Conservation (phyloP, 495 filamentous ascomycete species). For the Pyronema omphalodes region DNA sequence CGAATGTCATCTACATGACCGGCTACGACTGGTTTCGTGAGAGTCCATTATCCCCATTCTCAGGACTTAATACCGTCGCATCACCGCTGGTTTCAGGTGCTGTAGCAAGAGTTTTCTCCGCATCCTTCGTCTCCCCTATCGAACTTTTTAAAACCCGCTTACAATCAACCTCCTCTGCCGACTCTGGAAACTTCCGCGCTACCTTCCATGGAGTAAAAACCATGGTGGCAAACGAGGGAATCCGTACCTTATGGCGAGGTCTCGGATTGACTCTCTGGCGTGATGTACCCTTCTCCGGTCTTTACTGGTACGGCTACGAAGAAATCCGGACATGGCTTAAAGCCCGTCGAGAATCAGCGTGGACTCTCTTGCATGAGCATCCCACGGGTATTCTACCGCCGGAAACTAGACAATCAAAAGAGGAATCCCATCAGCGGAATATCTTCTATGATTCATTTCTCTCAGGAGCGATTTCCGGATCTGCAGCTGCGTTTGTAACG, state of each 20-base stretch:
- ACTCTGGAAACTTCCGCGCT: conserved; percentile 35
- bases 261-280: conserved; percentile 80
- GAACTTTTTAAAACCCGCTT: conserved; percentile 86
- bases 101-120: conserved; percentile 65
- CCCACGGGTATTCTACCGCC: conserved; percentile 8
- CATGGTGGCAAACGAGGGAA: conserved; percentile 57
- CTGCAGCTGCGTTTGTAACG: conserved; percentile 63
- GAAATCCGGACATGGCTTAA: conserved; percentile 27
- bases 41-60: no score
- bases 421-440: conserved; percentile 5
- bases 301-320: conserved; percentile 96
- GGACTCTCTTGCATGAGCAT: no score
- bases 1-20: no score
- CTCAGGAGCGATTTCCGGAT: conserved; percentile 61
- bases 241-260: conserved; percentile 70
- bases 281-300: conserved; percentile 81
- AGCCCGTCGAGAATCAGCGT: conserved; percentile 7
- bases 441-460: conserved; percentile 73
- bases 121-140: conserved; percentile 62
- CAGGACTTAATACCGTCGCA: no score
- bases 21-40: no score
- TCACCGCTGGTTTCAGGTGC: conserved; percentile 37
- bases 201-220: conserved; percentile 54
- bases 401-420: conserved; percentile 30
- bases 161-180: conserved; percentile 41